Conservation (phyloP, 202 grass and related monocot genomes). For the Schoenoplectus tabernaemontani region DNA sequence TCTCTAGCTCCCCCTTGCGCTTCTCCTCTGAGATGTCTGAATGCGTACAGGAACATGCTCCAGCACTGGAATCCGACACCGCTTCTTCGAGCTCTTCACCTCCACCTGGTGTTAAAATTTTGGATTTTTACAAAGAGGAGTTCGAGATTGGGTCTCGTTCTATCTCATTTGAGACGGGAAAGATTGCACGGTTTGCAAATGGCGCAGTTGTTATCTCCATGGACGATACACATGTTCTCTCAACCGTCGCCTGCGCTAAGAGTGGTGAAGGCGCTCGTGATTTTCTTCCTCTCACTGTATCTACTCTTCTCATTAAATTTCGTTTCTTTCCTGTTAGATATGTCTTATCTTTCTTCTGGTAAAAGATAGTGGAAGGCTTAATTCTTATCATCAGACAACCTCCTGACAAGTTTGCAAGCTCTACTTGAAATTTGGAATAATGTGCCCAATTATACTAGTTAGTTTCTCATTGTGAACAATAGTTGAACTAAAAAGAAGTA, state of each 20-base stretch:
- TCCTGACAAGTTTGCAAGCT: background rate
- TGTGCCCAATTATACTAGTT: background rate
- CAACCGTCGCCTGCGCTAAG: slow-evolving; percentile 58
- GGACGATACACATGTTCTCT: slow-evolving; percentile 82
- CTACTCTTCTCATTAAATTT: background rate
- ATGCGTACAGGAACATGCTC: background rate
- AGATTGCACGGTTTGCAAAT: slow-evolving; percentile 88
- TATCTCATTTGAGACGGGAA: slow-evolving; percentile 79
- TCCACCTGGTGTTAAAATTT: slow-evolving; percentile 56
- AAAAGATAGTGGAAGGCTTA: background rate
- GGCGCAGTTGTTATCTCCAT: slow-evolving; percentile 85
- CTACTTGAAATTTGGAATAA: background rate
- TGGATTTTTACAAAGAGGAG: slow-evolving; percentile 75
- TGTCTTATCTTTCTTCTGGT: background rate
- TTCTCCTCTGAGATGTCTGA: background rate
- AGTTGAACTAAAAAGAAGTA: background rate
- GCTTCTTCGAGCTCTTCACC: background rate
- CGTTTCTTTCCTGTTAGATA: background rate
- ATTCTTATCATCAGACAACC: background rate
- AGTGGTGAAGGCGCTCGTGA: slow-evolving; percentile 59
- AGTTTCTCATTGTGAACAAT: background rate
- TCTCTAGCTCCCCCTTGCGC: background rate
- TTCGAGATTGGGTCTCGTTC: slow-evolving; percentile 66
- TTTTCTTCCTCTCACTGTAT: slow-evolving; percentile 92
- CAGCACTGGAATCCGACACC: background rate